Percentiles rank a stretch among this genome's conserved stretches.
Evolutionary conservation across 768 basidiomycete species (phyloP).

Genomic region (Trametes elegans): DNA sequence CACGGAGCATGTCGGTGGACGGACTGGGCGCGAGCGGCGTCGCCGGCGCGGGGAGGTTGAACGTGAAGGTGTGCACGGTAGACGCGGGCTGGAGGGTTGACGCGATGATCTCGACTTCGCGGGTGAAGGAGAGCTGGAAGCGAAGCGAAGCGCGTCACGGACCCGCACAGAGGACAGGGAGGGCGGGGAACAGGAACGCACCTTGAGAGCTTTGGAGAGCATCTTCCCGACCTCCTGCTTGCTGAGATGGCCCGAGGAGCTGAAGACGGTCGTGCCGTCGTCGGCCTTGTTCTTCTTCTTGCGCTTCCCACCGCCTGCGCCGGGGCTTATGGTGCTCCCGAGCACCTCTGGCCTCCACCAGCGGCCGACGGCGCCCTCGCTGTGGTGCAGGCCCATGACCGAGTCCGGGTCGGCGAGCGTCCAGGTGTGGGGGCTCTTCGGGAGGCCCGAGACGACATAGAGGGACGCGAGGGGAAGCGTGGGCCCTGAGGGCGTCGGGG

Average conservation of each 20-base stretch:
- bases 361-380: constrained; percentile 79
- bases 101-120: constrained; percentile 91
- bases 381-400: constrained; percentile 76
- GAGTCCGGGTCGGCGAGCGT: constrained; percentile 84
- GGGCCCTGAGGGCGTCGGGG: constrained; percentile 60
- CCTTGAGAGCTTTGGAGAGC: constrained; percentile 89
- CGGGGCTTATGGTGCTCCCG: constrained; percentile 82
- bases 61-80: constrained; percentile 90
- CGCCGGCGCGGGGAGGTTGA: constrained; percentile 73
- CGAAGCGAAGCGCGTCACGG: constrained; percentile 5
- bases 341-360: constrained; percentile 94
- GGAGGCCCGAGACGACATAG: constrained; percentile 85
- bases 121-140: constrained; percentile 79
- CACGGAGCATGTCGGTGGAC: constrained; percentile 68
- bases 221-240: constrained; percentile 90
- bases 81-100: constrained; percentile 93
- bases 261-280: constrained; percentile 59
- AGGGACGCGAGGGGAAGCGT: constrained; percentile 78
- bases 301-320: constrained; percentile 50
- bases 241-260: constrained; percentile 76
- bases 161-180: background rate
- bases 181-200: constrained; percentile 31
- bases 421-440: constrained; percentile 89
- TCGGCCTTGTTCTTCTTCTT: constrained; percentile 71
- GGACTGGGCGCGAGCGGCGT: constrained; percentile 76